phyloP scores from a whole-genome alignment of 169 alveolate genomes.

The Cryptosporidium xiaoi region DNA sequence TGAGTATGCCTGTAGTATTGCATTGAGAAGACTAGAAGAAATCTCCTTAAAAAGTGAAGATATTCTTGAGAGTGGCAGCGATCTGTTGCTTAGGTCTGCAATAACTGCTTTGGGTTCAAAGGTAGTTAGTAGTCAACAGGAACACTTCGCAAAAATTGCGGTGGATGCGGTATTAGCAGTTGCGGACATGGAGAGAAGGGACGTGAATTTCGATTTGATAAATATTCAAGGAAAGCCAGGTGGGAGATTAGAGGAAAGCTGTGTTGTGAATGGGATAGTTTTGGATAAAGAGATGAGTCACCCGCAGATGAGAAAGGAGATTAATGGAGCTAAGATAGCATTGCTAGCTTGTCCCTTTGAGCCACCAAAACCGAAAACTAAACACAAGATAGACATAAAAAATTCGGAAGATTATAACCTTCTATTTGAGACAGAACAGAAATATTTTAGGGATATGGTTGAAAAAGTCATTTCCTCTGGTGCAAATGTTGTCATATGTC shows the following conservation, averaged over 20 bases:
- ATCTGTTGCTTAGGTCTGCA: constrained; percentile 89
- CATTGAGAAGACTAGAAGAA: constrained; percentile 90
- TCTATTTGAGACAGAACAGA: constrained; percentile 88
- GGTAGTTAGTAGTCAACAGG: constrained; percentile 93
- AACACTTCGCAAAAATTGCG: constrained; percentile 93
- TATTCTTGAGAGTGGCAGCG: constrained; percentile 79
- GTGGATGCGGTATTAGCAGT: constrained; percentile 98
- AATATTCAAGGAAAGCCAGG: constrained; percentile 96
- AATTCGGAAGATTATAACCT: constrained; percentile 94
- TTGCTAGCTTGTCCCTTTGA: constrained; percentile 99
- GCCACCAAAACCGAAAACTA: constrained; percentile 99
- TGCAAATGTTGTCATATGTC: constrained; percentile 97
- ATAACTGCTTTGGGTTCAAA: constrained; percentile 97
- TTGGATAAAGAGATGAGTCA: constrained; percentile 98
- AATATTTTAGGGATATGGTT: constrained; percentile 96
- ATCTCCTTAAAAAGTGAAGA: constrained; percentile 87
- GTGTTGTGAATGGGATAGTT: constrained; percentile 94
- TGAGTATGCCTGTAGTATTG: constrained; percentile 97
- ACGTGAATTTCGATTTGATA: constrained; percentile 98
- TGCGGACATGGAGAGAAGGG: constrained; percentile 96
- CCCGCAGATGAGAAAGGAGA: constrained; percentile 97
- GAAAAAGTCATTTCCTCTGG: constrained; percentile 93
- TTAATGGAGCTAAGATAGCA: constrained; percentile 95
- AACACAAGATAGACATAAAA: constrained; percentile 97
- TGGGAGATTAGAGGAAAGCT: constrained; percentile 96